Conservation (phyloP, 768 basidiomycete species). For the Hemileccinum impolitum region DNA sequence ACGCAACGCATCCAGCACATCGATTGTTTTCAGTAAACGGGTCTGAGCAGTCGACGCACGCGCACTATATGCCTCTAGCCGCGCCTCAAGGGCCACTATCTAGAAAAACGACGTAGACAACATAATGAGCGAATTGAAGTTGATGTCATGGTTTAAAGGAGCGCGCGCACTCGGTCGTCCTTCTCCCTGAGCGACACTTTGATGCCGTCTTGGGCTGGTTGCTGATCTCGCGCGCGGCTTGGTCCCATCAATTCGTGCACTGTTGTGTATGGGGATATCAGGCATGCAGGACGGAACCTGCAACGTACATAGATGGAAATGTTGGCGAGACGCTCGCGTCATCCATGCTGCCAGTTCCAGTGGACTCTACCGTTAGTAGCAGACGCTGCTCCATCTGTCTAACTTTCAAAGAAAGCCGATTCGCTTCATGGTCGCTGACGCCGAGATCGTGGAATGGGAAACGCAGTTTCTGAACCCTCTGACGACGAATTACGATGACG, state of each 20-base stretch:
- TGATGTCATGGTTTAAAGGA: background rate
- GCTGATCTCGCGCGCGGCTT: slow-evolving; percentile 16
- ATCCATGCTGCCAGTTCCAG: background rate
- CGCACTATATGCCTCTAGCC: slow-evolving; percentile 36
- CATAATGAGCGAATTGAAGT: background rate
- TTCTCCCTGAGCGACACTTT: slow-evolving; percentile 20
- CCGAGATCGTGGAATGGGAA: slow-evolving; percentile 20
- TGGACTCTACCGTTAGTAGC: background rate
- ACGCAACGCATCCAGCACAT: slow-evolving; percentile 45
- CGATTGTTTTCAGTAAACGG: slow-evolving; percentile 48
- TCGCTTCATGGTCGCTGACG: slow-evolving; percentile 4
- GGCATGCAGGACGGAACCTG: slow-evolving; percentile 8
- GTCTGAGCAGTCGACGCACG: slow-evolving; percentile 42
- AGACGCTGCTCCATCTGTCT: background rate
- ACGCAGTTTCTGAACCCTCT: slow-evolving; percentile 24
- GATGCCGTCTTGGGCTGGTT: slow-evolving; percentile 17
- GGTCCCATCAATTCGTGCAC: slow-evolving; percentile 23
- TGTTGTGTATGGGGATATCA: background rate
- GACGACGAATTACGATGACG: background rate
- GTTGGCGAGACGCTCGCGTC: background rate
- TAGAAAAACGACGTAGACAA: slow-evolving; percentile 5
- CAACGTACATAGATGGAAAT: slow-evolving; percentile 21
- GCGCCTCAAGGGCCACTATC: slow-evolving; percentile 29
- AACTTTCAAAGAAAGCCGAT: background rate
- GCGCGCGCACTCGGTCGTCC: slow-evolving; percentile 25